Evolutionary conservation across 768 basidiomycete genomes (phyloP).

Genomic region (Boletus vinaceobasis): DNA sequence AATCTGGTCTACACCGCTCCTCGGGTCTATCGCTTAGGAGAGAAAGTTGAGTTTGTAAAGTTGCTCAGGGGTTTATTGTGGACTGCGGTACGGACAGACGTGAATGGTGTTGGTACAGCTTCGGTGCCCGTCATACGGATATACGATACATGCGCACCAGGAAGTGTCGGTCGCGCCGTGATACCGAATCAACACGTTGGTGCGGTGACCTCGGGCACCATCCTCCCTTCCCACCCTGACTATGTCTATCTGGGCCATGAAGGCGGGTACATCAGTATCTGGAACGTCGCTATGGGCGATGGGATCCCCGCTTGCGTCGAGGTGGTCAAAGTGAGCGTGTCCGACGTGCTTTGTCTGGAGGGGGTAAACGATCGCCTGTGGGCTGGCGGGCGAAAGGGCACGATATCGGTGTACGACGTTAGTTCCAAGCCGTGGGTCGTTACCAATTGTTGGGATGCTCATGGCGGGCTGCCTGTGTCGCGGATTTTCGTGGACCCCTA

Average conservation of each 20-base stretch:
- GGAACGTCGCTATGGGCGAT: constrained; percentile 55
- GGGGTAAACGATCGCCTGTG: constrained; percentile 84
- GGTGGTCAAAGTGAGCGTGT: constrained; percentile 75
- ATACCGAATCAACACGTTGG: constrained; percentile 72
- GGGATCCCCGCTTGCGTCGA: constrained; percentile 65
- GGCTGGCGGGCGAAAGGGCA: constrained; percentile 82
- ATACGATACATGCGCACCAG: constrained; percentile 70
- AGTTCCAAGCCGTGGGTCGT: constrained; percentile 73
- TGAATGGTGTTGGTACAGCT: constrained; percentile 38
- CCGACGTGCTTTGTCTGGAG: constrained; percentile 78
- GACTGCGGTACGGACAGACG: constrained; percentile 65
- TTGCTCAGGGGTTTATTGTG: constrained; percentile 76
- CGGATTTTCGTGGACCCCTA: constrained; percentile 67
- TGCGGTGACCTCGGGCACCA: constrained; percentile 75
- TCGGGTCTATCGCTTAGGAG: constrained; percentile 64
- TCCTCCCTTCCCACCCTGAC: constrained; percentile 64
- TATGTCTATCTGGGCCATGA: constrained; percentile 87
- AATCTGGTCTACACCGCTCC: constrained; percentile 48
- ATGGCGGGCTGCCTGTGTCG: constrained; percentile 61
- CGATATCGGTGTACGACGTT: constrained; percentile 79
- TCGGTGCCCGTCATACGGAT: constrained; percentile 74
- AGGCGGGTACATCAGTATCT: constrained; percentile 85
- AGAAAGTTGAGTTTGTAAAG: constrained; percentile 79
- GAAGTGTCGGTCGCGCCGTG: constrained; percentile 50
- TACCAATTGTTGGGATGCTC: constrained; percentile 86